Evolutionary conservation across 495 filamentous ascomycete genomes (phyloP), one percentile per base, ranked within the genome.

Genomic region (Aspergillus affinis): DNA sequence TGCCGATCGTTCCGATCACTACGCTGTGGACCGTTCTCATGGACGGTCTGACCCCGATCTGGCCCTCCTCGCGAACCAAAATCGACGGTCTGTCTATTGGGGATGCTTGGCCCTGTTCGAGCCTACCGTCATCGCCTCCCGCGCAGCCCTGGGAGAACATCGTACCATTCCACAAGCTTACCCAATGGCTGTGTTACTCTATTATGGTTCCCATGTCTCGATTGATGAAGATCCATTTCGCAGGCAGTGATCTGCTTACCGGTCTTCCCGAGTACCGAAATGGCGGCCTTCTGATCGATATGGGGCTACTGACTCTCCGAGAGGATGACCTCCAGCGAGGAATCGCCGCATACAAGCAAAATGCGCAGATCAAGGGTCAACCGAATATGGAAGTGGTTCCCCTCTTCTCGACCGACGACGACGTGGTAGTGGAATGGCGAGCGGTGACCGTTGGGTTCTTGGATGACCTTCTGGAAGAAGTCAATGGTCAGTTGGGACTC

Each of bases 61-160:
- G 94, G 94, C 95, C 95, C 0, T 72, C 87, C 0, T 92, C 92
- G 0, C 84, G 95, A 47, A 97, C 93, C 6, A 86, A 89, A 61
- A 88, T 98, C 63, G 91, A 96, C 68, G 91, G 91, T 6, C 81
- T 93, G 30, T 86, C 92, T 0, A 87, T 98, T 52, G 94, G 94
- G 48, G 94, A 98, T 69, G 94, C 95, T 27, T 98, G 94, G 94
- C 88, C 86, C 0, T 97, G 92, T 71, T 88, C 87, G 36, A 83
- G 86, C 50, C 87, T 98, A 82, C 92, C 93, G 0, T 74, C 73
- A 21, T 86, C 84, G 3, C 86, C 90, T 18, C 88, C 88, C 19
- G 83, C 87, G 12, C 82, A 87, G 30, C 82, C 87, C 0, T 98
- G 94, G 95, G 93, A 98, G 69, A 89, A 83, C 65, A 97, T 98